Conservation (phyloP, 495 filamentous ascomycete species). For the Cercophora samala region DNA sequence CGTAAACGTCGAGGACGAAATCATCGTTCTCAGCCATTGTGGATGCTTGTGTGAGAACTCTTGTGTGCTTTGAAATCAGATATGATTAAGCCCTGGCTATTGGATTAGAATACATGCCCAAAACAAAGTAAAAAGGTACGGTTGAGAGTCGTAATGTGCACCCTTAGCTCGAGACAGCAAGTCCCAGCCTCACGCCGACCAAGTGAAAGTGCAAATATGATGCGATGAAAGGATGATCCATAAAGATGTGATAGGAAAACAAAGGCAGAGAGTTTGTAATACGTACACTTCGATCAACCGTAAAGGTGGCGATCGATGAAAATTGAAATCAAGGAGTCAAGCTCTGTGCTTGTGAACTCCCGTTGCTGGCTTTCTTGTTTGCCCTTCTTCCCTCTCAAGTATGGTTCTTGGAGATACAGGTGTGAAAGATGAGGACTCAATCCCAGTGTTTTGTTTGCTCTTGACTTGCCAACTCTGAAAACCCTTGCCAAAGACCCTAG, state of each 20-base stretch:
- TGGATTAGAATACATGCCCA: slow-evolving; percentile 34
- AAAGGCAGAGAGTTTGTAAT: slow-evolving; percentile 27
- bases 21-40: slow-evolving; percentile 66
- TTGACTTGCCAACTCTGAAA: neutral
- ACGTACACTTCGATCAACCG: slow-evolving; percentile 38
- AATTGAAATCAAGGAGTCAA: slow-evolving; percentile 28
- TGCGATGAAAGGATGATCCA: neutral
- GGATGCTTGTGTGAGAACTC: neutral
- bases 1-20: slow-evolving; percentile 98
- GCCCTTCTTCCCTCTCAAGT: slow-evolving; percentile 8
- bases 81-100: slow-evolving; percentile 24
- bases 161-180: slow-evolving; percentile 27
- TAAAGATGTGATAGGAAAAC: slow-evolving; percentile 12
- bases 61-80: slow-evolving; percentile 8
- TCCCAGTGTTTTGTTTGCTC: neutral
- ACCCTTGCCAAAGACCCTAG: slow-evolving; percentile 2
- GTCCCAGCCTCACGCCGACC: neutral
- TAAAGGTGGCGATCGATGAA: slow-evolving; percentile 21
- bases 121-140: slow-evolving; percentile 11
- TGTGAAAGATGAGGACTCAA: neutral
- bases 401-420: neutral
- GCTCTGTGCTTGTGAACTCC: slow-evolving; percentile 31
- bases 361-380: slow-evolving; percentile 7
- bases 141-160: slow-evolving; percentile 4
- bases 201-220: neutral